Percentiles rank a stretch among this genome's conserved stretches.
Evolutionary conservation across 805 yeast species (phyloP).

Genomic region (Metschnikowia colocasiae): DNA sequence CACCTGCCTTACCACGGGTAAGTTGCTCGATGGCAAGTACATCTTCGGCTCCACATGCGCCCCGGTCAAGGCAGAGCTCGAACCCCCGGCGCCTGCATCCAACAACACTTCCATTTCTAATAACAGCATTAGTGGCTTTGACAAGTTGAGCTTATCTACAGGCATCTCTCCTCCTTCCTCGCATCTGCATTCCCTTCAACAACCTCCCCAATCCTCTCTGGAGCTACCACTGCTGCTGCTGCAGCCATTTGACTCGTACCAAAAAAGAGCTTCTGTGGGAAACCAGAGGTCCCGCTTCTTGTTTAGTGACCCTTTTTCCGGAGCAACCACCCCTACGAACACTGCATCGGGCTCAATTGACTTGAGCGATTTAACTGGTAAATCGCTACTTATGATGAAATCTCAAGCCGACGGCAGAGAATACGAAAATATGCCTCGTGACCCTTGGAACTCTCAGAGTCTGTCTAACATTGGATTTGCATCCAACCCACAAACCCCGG

Average conservation of each 20-base stretch:
- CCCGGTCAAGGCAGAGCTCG: constrained; percentile 38
- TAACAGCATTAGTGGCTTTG: constrained; percentile 17
- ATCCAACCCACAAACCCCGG: constrained; percentile 43
- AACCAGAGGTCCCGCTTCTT: constrained; percentile 64
- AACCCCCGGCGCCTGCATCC: constrained; percentile 17
- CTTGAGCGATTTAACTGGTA: constrained; percentile 37
- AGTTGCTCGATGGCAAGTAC: constrained; percentile 37
- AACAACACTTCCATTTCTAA: constrained; percentile 17
- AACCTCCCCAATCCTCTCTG: constrained; percentile 6
- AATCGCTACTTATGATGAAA: constrained; percentile 44
- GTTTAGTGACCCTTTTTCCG: constrained; percentile 57
- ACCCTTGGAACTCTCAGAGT: constrained; percentile 36
- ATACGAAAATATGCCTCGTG: constrained; percentile 45
- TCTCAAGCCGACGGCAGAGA: constrained; percentile 46
- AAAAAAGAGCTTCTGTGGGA: constrained; percentile 53
- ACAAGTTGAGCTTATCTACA: constrained; percentile 25
- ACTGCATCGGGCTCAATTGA: constrained; percentile 27
- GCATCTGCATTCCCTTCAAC: constrained; percentile 11
- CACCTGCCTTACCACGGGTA: constrained; percentile 40
- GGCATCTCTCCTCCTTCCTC: constrained; percentile 34
- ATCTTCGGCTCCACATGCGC: constrained; percentile 36
- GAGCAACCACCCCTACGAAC: constrained; percentile 15
- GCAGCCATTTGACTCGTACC: constrained; percentile 26
- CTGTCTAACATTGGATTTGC: constrained; percentile 15
- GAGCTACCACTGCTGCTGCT: constrained; percentile 3